Evolutionary conservation across 768 basidiomycete genomes (phyloP), one percentile per base, ranked within the genome.

Genomic region (Podaxis sp.): DNA sequence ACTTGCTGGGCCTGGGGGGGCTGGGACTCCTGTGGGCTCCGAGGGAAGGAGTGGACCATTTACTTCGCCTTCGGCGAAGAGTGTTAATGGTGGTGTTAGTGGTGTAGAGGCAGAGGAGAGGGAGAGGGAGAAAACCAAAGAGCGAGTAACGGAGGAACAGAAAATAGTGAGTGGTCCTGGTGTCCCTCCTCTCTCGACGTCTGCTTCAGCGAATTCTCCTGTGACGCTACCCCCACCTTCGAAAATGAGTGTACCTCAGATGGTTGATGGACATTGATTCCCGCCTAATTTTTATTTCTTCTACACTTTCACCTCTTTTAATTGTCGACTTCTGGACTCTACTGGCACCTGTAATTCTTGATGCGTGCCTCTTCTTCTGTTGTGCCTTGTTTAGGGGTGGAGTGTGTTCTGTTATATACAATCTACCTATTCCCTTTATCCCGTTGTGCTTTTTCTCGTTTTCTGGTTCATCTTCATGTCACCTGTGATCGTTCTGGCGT

Each of bases 241-340:
- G 15, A 83, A 81, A 64, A 76, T 82, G 73, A 76, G 74, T 63
- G 70, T 81, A 20, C 76, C 78, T 7, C 78, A 80, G 66, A 75
- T 78, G 65, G 72, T 77, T 37, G 79, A 79, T 65, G 77, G 78
- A 13, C 76, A 71, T 62, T 80, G 41, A 69, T 40, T 48, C 10
- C 13, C 7, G 46, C 26, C 5, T 6, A 22, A 30, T 4, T 50
- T 13, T 48, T 50, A 15, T 11, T 26, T n/a, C 44, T 20, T 46
- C 17, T n/a, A 17, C 44, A 20, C 15, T 46, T 46, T 46, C 15
- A 46, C 20, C 44, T 46, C 15, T 22, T 46, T 46, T 46, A 46
- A 46, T 46, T 20, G 17, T 46, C 44, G 4, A 6, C 20, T 44
- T 46, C 28, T 33, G 33, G 33, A 2, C 33, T 33, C 10, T 33